Base-by-base conservation (phyloP, 768 basidiomycete species). In the Sarcodon aspratus region DNA sequence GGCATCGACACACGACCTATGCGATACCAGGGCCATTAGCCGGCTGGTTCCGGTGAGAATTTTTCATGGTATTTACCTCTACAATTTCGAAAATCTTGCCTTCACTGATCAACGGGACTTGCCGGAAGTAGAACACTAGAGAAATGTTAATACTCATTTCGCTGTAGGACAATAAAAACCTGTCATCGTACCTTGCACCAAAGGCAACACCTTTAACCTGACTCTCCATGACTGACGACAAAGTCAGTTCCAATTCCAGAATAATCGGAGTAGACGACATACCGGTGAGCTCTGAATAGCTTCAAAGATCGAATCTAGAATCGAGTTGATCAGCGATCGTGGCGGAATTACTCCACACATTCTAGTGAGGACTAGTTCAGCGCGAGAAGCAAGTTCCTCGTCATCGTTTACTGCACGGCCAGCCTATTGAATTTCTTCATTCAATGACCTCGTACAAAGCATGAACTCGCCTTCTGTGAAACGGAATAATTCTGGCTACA, bases 331-430 rank as follows among this genome's bases (percentile, higher is more conserved):
- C 48, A 89, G 71, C 7, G 76, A 66, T 9, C 75, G 67, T 0
- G 89, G 88, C 12, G 86, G 87, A 6, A 80, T 83, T 33, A 95
- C 81, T 2, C 86, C 87, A 49, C 90, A 91, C 78, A 92, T 85
- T 47, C 84, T 78, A 36, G 87, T 83, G 37, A 94, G 72, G 6
- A 94, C 71, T 15, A 76, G 67, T 47, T 78, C 79, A 0, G 87
- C 80, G 15, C 79, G 74, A 11, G 70, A 67, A 9, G 75, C 73
- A 13, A 89, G 73, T 42, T 87, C 85, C 55, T 80, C 75, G 55
- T 85, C 82, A 61, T 87, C 83, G 53, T 82, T 80, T 37, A 85
- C 83, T 83, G 45, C 35, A 34, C n/a, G n/a, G 13, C 17, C 36
- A 36, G n/a, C 44, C 12, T 33, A 21, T 33, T 17, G 7, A 27